Conservation (phyloP, 2,329 filamentous ascomycete genomes). For the Fonsecaea pedrosoi region DNA sequence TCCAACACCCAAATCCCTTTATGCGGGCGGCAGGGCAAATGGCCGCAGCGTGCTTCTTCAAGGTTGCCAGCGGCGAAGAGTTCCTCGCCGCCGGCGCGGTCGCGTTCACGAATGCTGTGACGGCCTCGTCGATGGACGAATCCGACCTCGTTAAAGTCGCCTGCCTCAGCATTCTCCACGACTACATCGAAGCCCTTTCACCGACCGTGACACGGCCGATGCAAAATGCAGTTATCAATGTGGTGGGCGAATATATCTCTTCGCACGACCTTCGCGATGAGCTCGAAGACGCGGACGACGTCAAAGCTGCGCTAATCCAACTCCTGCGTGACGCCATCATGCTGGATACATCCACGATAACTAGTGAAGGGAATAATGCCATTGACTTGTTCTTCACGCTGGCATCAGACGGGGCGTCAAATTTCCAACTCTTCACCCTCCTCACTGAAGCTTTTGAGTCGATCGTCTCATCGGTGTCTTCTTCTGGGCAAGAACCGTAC, state of each 20-base stretch:
- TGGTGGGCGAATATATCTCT: conserved; percentile 75
- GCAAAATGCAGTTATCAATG: conserved; percentile 67
- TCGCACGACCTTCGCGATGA: conserved; percentile 77
- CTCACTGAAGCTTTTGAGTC: conserved; percentile 92
- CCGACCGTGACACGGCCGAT: conserved; percentile 58
- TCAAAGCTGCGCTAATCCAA: conserved; percentile 88
- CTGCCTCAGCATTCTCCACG: conserved; percentile 84
- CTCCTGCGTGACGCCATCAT: conserved; percentile 82
- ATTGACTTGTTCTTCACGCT: conserved; percentile 85
- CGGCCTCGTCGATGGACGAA: conserved; percentile 74
- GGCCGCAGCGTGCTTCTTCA: conserved; percentile 79
- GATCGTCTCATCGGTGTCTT: conserved; percentile 63
- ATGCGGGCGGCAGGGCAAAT: conserved; percentile 86
- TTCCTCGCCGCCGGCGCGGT: conserved; percentile 53
- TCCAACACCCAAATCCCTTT: conserved; percentile 73
- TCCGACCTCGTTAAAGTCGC: conserved; percentile 91
- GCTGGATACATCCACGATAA: conserved; percentile 75
- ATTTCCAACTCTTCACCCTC: conserved; percentile 88
- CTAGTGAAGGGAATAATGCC: conserved; percentile 66
- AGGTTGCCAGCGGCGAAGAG: conserved; percentile 59
- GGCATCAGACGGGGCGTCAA: conserved; percentile 84
- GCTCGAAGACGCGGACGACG: conserved; percentile 85
- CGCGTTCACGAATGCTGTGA: conserved; percentile 67
- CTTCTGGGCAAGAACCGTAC: conserved; percentile 71
- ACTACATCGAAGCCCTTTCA: conserved; percentile 64